A percentile compares a stretch with the other conserved stretches of the same genome.
These are phyloP conservation scores for Trichosporon coremiiforme DNA, from an alignment of 1,284 basidiomycete species.

Conservation along the genomic window DNA sequence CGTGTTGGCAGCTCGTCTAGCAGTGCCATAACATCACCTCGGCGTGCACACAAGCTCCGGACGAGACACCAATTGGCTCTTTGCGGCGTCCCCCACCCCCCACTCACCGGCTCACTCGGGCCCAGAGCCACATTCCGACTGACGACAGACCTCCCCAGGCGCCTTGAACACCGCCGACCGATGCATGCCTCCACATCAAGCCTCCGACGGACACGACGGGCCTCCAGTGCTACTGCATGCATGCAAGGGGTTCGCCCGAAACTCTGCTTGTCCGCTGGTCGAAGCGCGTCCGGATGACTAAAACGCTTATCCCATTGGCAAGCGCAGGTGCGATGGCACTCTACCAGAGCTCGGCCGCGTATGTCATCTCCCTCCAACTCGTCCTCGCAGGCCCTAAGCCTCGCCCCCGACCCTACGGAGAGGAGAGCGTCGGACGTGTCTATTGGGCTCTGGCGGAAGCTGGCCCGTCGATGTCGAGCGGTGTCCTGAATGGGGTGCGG, in stretches of 20 bases:
- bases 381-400: background rate
- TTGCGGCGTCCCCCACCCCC: slow-evolving; percentile 1
- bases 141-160: background rate
- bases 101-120: background rate
- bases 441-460: slow-evolving; percentile 8
- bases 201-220: background rate
- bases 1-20: background rate
- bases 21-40: background rate
- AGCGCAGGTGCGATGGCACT: background rate
- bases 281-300: background rate
- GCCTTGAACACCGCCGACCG: background rate
- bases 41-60: slow-evolving; percentile 5
- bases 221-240: background rate
- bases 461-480: background rate
- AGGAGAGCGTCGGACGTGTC: background rate
- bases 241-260: background rate
- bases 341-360: background rate
- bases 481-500: slow-evolving; percentile 11
- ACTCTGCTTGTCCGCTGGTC: background rate
- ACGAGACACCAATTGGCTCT: background rate
- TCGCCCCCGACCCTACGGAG: slow-evolving; percentile 13
- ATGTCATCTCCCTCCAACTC: slow-evolving; percentile 17
- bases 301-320: background rate
- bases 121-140: background rate
- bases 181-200: background rate